phyloP scores from a whole-genome alignment of 140 eudicot genomes.

The Senecio squalidus region DNA sequence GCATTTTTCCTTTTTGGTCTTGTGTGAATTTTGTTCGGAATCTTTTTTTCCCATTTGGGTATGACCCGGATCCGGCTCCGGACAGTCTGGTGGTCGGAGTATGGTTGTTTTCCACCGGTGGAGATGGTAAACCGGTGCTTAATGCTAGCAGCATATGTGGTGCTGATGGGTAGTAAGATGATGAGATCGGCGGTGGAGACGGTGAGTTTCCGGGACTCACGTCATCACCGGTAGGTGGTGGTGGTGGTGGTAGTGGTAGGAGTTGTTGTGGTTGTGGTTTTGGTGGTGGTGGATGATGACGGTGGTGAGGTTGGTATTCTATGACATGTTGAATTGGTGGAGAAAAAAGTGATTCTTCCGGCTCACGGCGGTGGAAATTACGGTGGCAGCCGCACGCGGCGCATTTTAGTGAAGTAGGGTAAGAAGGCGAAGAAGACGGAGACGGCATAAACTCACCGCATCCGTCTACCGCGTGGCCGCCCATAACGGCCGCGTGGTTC shows the following conservation, averaged over 20 bases:
- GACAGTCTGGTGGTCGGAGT: conserved; percentile 18
- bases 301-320: conserved; percentile 42
- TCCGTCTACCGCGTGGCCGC: conserved; percentile 49
- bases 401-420: conserved; percentile 47
- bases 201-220: conserved; percentile 29
- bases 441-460: conserved; percentile 50
- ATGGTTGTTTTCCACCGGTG: conserved; percentile 24
- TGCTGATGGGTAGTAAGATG: conserved; percentile 52
- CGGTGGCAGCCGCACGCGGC: conserved; percentile 62
- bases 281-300: conserved; percentile 42
- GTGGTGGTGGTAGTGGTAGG: conserved; percentile 14
- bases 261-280: conserved; percentile 4
- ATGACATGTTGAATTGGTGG: conserved; percentile 28
- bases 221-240: too few species aligned
- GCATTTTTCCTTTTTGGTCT: conserved; percentile 38
- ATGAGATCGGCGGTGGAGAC: conserved; percentile 59
- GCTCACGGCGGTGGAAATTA: conserved; percentile 53
- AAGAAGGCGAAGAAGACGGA: conserved; percentile 22
- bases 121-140: conserved; percentile 24
- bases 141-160: conserved; percentile 58
- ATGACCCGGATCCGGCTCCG: conserved; percentile 27
- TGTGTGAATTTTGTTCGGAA: conserved; percentile 42
- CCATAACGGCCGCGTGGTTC: conserved; percentile 48
- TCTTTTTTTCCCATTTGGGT: conserved; percentile 24
- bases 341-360: conserved; percentile 7